A percentile compares a stretch with the other conserved stretches of the same genome.
Conservation (phyloP, 225 moss, liverwort and hornwort genomes). For the Sphagnum tenellum region DNA sequence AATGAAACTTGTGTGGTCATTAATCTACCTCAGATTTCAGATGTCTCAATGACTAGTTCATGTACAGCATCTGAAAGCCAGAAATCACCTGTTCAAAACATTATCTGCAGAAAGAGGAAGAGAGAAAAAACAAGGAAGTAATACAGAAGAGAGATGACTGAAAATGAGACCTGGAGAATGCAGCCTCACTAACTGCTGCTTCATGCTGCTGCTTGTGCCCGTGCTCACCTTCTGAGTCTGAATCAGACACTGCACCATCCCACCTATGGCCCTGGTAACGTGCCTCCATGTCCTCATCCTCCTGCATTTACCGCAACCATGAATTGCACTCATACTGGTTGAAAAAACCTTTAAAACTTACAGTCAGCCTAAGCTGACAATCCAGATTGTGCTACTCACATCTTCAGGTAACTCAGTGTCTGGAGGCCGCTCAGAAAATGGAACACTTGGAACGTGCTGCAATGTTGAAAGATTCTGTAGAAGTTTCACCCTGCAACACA, state of each 20-base stretch:
- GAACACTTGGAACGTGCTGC: constrained; percentile 34
- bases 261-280: constrained; percentile 46
- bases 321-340: no score
- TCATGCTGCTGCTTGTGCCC: constrained; percentile 35
- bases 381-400: constrained; percentile 6
- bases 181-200: constrained; percentile 34
- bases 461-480: constrained; percentile 40
- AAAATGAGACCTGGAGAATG: constrained; percentile 39
- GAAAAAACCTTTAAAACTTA: no score
- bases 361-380: no score
- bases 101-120: no score
- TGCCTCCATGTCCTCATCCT: constrained; percentile 52
- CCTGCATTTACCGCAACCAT: constrained; percentile 17
- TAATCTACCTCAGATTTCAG: background rate
- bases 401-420: constrained; percentile 41
- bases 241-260: constrained; percentile 48
- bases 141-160: background rate
- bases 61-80: no score
- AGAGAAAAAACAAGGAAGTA: background rate
- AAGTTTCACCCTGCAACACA: constrained; percentile 27
- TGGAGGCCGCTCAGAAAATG: constrained; percentile 40
- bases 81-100: no score
- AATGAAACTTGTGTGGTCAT: background rate
- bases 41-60: background rate
- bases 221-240: constrained; percentile 48